Base-by-base conservation (phyloP, 768 basidiomycete species). In the Pulveroboletus sp. region DNA sequence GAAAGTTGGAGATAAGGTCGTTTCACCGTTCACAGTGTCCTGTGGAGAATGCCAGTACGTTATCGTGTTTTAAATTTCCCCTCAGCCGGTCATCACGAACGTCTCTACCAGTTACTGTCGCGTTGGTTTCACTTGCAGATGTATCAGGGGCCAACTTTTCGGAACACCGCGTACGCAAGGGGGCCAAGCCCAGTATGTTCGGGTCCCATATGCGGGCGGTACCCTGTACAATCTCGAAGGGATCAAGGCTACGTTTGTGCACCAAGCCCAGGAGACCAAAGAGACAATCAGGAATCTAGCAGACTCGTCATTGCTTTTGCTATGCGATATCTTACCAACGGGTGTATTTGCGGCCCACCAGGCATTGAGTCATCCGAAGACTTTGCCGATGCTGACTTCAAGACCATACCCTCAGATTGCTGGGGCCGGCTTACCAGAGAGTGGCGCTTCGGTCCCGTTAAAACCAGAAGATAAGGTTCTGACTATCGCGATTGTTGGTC, bases 41-140 rank as follows among this genome's bases (percentile, higher is more conserved):
- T 92, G 89, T 56, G 84, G 83, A n/a, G 87, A 90, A 61, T 92
- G 89, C 76, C 79, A 83, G 88, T 91, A 52, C 60, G 82, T 75
- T 38, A 2, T 37, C 35, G 4, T 27, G 14, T 10, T 5, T 31
- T 28, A 11, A 9, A 7, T 28, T 18, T n/a, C 8, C 6, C 14
- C 8, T 30, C 18, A 3, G 1, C 38, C 24, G 13, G 26, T 8
- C 17, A 6, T 46, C 14, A 31, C 47, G 27, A 46, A 27, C 3
- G 17, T 14, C 26, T 39, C 24, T 36, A 27, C 15, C 46, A 91
- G 89, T 43, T 78, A 80, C 42, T 90, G 86, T 59, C 80, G 83
- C 3, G 58, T 85, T 21, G 89, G 89, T 15, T 87, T 82, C 62
- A 88, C 85, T 7, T 82, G 76, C 33, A 76, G 88, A 43, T 89